Evolutionary conservation across 2,329 filamentous ascomycete genomes (phyloP), one percentile per base, ranked within the genome.

Genomic region (Fusarium chaquense): DNA sequence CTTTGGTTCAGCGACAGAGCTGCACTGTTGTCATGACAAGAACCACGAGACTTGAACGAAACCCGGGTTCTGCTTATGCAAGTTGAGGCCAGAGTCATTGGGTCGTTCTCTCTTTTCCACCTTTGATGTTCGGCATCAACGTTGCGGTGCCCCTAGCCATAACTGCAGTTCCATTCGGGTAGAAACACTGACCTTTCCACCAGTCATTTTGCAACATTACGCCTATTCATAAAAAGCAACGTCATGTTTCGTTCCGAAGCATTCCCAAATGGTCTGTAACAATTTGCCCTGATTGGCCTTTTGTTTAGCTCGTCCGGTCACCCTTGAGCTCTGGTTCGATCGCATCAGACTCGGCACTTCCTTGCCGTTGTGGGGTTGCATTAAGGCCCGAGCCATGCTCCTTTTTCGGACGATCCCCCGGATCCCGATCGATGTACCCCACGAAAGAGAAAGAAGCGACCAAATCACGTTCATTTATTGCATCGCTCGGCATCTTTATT

Each of bases 321-420:
- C 5, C 36, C 10, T 22, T 6, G 26, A 1, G 6, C 2, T 63
- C 41, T 63, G 51, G 51, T 63, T 63, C 40, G 60, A 33, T 24
- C 60, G 60, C 60, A 57, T 63, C 41, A 63, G 61, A 57, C 15
- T 63, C 60, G 60, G 60, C 60, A 63, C 49, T 6, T 26, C 18
- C 4, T 40, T 63, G 60, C 60, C 60, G 60, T 43, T 32, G 28
- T 57, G 38, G 36, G 49, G 60, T 63, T 57, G 33, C 58, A 63
- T 15, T 18, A 32, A 36, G 58, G 49, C 24, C 49, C 41, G 24
- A 20, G 32, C 55, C 36, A 52, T 18, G 28, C 11, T 22, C 15
- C 24, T 22, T 52, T 41, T 49, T 28, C 18, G 43, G 53, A 62
- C 59, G 26, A 50, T 40, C 44, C 44, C 56, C 58, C 58, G 58